Base-by-base conservation (phyloP, 164 flowering plant species). In the Tetracentron sinense region DNA sequence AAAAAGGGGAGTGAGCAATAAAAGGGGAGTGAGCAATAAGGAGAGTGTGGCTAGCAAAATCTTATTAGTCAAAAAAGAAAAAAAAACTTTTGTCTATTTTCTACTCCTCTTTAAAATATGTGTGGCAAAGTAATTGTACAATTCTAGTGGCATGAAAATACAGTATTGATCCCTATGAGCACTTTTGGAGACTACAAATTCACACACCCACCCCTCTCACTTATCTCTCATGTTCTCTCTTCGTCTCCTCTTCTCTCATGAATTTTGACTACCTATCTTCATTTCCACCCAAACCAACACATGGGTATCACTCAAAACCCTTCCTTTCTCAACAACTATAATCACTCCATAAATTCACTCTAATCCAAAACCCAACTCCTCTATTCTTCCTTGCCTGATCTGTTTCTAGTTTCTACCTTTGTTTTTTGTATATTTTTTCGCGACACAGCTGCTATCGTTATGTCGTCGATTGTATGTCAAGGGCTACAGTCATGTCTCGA, bases 91-190 rank as follows among this genome's bases (percentile, higher is more conserved):
- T 31, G 1, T 3, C 27, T 48, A 30, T 54, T 60, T 65, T 12
- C 69, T 57, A 58, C 3, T 33, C 19, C 38, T 14, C 64, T 12
- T 58, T 58, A 14, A 14, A 53, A 33, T 53, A 28, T 69, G 68
- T 74, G 74, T 69, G 78, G 71, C 48, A 68, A 70, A 69, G 42
- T 55, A 58, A 61, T 71, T 72, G 56, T 64, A 62, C 50, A 58
- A 63, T 78, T 75, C 72, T 63, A 79, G 81, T 81, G 82, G 83
- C 61, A 72, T 21, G n/a, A 70, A 74, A 78, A 64, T 62, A 69
- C 60, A 66, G 56, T 31, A 38, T n/a, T 28, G n/a, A 52, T 51
- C 68, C 74, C 56, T 42, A 33, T 54, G 33, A 42, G 17, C 74
- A 70, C 81, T 74, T 78, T 58, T 65, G 49, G 38, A 27, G 35